Evolutionary conservation across 2,329 filamentous ascomycete species (phyloP), one percentile per base, ranked within the genome.

Genomic region (Penicillium freii): DNA sequence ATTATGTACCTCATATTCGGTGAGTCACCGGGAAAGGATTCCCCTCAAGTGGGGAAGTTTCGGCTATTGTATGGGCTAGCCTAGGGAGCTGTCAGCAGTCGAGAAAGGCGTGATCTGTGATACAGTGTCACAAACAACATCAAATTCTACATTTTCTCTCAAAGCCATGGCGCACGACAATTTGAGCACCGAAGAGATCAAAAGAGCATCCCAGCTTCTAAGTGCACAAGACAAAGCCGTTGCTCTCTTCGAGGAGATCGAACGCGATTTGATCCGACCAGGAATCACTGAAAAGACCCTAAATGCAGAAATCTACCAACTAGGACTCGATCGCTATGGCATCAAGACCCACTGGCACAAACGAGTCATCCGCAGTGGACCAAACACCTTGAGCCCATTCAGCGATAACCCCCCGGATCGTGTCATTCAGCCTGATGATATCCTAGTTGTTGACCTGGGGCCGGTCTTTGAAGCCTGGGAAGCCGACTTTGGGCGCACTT

Each of bases 311-410:
- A 82, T 82, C 53, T 75, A 81, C 62, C 69, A 75, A 36, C 72
- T 81, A 0, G 78, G 77, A 39, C 60, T 68, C 9, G 66, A 75
- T 36, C 75, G 75, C n/a, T 71, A 80, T 66, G 73, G 72, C 17
- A 72, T 83, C 11, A 67, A 70, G 17, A 81, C 77, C 2, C 78
- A 82, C 58, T 83, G 81, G 81, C 81, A 83, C 67, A 83, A 82
- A 63, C 75, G 80, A 5, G 74, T 82, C 0, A 73, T 82, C 34
- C 71, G 81, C 8, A 80, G 77, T 59, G 81, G 80, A 0, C 76
- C 78, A 5, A 81, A 83, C 65, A 82, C 80, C 0, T 61, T 82
- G 4, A 58, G 67, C 1, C 80, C 80, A 0, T 82, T 80, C 54
- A 66, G 71, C 4, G 80, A 81, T 3, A 81, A 81, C 62, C 79